Percentiles rank a stretch among this genome's conserved stretches.
These are phyloP conservation scores for Balakata baccata DNA, from an alignment of 345 rosid genomes.

Conservation along the genomic window DNA sequence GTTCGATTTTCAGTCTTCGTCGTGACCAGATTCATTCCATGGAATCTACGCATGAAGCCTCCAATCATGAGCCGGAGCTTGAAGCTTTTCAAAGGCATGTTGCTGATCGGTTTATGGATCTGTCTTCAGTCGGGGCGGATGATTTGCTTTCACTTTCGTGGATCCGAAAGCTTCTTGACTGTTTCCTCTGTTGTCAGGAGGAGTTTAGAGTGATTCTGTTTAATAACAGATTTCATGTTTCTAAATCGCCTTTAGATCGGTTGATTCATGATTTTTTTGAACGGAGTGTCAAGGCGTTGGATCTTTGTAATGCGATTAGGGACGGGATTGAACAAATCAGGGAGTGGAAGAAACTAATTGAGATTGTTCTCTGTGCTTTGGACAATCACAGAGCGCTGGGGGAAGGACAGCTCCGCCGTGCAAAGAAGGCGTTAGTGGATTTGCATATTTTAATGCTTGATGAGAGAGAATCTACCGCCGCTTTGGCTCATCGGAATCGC, in stretches of 20 bases:
- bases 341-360: conserved; percentile 44
- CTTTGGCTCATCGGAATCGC: conserved; percentile 67
- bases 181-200: conserved; percentile 60
- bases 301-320: conserved; percentile 47
- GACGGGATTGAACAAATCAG: conserved; percentile 48
- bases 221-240: conserved; percentile 35
- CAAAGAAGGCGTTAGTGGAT: conserved; percentile 79
- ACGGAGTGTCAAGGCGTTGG: conserved; percentile 44
- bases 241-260: conserved; percentile 44
- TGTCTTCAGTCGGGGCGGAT: conserved; percentile 36
- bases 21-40: conserved; percentile 47
- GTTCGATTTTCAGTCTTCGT: conserved; percentile 39
- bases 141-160: conserved; percentile 58
- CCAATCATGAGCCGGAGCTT: conserved; percentile 38
- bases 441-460: conserved; percentile 82
- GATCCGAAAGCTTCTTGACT: conserved; percentile 55
- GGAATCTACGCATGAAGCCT: conserved; percentile 32
- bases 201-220: conserved; percentile 53
- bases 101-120: conserved; percentile 46
- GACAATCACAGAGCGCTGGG: conserved; percentile 47
- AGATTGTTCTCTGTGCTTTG: conserved; percentile 47
- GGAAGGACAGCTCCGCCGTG: conserved; percentile 87
- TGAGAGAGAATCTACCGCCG: conserved; percentile 54
- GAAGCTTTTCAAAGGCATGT: conserved; percentile 61
- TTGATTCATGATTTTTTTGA: conserved; percentile 35